These are phyloP conservation scores for Colletotrichum camelliae DNA, from an alignment of 2,329 filamentous ascomycete species.

Conservation along the genomic window DNA sequence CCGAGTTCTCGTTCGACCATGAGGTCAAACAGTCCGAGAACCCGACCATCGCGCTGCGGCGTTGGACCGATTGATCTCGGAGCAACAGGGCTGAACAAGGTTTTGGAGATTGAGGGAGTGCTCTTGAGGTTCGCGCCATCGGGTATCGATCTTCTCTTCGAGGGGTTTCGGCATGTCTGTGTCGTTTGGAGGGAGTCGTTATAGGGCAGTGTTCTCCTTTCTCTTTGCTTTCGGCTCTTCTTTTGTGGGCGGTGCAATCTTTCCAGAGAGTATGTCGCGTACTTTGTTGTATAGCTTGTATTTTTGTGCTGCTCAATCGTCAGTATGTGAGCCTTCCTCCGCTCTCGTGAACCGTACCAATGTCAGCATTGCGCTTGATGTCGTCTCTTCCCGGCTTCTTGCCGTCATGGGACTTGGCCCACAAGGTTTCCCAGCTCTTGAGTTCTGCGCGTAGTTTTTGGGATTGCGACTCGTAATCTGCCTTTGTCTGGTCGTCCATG, in stretches of 20 bases:
- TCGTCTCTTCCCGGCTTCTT: constrained; percentile 75
- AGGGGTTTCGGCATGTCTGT: constrained; percentile 51
- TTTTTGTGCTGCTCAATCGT: constrained; percentile 60
- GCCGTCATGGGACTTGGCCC: constrained; percentile 66
- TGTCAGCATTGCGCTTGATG: constrained; percentile 75
- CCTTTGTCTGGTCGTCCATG: constrained; percentile 54
- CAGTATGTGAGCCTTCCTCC: background rate
- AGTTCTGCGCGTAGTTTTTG: constrained; percentile 69
- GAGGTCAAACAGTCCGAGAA: constrained; percentile 79
- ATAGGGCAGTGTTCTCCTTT: constrained; percentile 37
- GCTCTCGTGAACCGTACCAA: constrained; percentile 56
- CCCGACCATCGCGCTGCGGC: constrained; percentile 78
- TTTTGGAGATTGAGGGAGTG: constrained; percentile 62
- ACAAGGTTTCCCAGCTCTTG: constrained; percentile 77
- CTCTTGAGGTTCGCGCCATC: constrained; percentile 44
- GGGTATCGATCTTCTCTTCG: constrained; percentile 38
- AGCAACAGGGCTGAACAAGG: constrained; percentile 63
- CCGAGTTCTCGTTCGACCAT: constrained; percentile 56
- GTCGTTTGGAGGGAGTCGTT: constrained; percentile 58
- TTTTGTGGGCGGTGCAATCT: constrained; percentile 47
- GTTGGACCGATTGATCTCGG: constrained; percentile 76
- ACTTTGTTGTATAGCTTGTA: constrained; percentile 79
- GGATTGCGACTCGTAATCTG: constrained; percentile 54
- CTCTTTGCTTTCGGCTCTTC: constrained; percentile 41
- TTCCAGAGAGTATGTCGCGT: constrained; percentile 63